Conservation (phyloP, 495 filamentous ascomycete species). For the Hyaloscypha hepaticicola region DNA sequence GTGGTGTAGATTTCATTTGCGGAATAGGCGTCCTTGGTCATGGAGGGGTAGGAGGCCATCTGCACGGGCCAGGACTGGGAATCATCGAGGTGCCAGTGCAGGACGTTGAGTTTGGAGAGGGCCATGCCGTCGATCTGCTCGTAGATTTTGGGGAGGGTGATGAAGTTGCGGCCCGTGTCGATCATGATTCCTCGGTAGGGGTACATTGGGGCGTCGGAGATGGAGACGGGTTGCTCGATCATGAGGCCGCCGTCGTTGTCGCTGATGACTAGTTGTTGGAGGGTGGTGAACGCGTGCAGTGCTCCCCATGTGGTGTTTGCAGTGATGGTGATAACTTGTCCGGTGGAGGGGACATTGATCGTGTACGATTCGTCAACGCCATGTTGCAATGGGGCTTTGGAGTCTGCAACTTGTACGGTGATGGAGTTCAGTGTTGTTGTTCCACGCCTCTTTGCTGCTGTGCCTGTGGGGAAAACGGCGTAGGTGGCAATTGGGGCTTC, state of each 20-base stretch:
- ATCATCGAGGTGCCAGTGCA: slow-evolving; percentile 54
- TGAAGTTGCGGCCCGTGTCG: slow-evolving; percentile 51
- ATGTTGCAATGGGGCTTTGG: slow-evolving; percentile 46
- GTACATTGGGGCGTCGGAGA: slow-evolving; percentile 48
- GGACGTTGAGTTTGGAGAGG: slow-evolving; percentile 51
- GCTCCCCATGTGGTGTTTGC: slow-evolving; percentile 53
- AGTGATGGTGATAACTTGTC: slow-evolving; percentile 43
- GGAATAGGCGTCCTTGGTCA: slow-evolving; percentile 56
- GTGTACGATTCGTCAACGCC: slow-evolving; percentile 60
- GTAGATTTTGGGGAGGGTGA: slow-evolving; percentile 45
- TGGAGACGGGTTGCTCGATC: slow-evolving; percentile 49
- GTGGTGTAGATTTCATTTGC: slow-evolving; percentile 43
- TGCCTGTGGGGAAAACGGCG: slow-evolving; percentile 45
- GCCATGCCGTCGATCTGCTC: slow-evolving; percentile 54
- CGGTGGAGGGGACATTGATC: slow-evolving; percentile 41
- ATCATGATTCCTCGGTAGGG: slow-evolving; percentile 52
- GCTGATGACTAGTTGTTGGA: slow-evolving; percentile 53
- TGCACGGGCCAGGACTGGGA: slow-evolving; percentile 52
- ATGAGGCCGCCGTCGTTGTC: slow-evolving; percentile 43
- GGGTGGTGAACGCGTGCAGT: slow-evolving; percentile 60
- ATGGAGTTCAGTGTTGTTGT: slow-evolving; percentile 27
- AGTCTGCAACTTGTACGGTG: slow-evolving; percentile 44
- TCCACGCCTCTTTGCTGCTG: slow-evolving; percentile 36
- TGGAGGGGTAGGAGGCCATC: slow-evolving; percentile 48
- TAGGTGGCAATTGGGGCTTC: slow-evolving; percentile 50